Percentiles rank a stretch among this genome's conserved stretches.
Evolutionary conservation across 225 moss, liverwort and hornwort species (phyloP).

Genomic region (Bryoerythrophyllum caledonicum): DNA sequence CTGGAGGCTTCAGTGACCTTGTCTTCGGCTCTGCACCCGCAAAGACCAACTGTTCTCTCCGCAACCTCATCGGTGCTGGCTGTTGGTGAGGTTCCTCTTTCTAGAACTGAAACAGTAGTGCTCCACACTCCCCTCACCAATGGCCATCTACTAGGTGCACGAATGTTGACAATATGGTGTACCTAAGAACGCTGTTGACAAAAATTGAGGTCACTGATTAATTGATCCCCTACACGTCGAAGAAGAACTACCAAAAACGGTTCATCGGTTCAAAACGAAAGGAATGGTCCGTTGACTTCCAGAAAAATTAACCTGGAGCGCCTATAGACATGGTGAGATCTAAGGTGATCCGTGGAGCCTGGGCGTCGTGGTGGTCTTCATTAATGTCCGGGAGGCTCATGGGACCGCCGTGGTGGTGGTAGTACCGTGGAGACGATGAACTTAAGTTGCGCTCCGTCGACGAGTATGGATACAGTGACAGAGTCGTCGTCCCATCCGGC

Average conservation of each 20-base stretch:
- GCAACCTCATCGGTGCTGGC: conserved; percentile 40
- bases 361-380: conserved; percentile 46
- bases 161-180: not conserved
- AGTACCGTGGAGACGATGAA: conserved; percentile 41
- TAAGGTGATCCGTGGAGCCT: conserved; percentile 45
- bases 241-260: conserved; percentile 25
- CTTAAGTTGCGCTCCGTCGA: not conserved
- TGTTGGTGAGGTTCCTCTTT: conserved; percentile 31
- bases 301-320: conserved; percentile 48
- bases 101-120: not conserved
- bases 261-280: conserved; percentile 15
- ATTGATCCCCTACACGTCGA: conserved; percentile 18
- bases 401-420: conserved; percentile 19
- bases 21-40: conserved; percentile 26
- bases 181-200: conserved; percentile 26
- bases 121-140: conserved; percentile 27
- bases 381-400: conserved; percentile 65
- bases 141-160: conserved; percentile 47
- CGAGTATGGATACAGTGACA: conserved; percentile 48
- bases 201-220: conserved; percentile 22
- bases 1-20: conserved; percentile 37
- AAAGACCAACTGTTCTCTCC: conserved; percentile 14
- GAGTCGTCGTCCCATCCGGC: conserved; percentile 50
- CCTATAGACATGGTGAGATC: conserved; percentile 85
- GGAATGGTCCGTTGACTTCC: conserved; percentile 10